phyloP scores from a whole-genome alignment of 257 asterid genomes.

The Nicotiana benthamiana region DNA sequence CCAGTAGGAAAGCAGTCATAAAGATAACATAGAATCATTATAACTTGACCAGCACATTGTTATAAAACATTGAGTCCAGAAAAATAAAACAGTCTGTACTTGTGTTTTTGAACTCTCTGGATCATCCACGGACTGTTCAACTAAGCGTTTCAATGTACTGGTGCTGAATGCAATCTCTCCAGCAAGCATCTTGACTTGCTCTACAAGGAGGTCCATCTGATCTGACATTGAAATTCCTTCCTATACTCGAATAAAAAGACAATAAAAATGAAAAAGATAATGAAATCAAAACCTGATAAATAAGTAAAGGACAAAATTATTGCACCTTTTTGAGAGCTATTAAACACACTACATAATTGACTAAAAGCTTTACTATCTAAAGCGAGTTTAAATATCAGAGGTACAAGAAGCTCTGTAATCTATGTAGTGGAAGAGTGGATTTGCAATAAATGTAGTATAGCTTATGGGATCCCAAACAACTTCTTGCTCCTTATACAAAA shows the following conservation, averaged over 20 bases:
- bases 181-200: slow-evolving; percentile 98
- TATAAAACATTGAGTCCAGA: background rate
- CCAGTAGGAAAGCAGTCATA: background rate
- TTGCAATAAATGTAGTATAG: background rate
- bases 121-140: slow-evolving; percentile 78
- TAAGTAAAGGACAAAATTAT: background rate
- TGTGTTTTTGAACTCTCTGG: slow-evolving; percentile 72
- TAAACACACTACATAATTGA: background rate
- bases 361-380: background rate
- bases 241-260: slow-evolving; percentile 28
- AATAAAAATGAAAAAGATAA: background rate
- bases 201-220: slow-evolving; percentile 86
- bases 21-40: background rate
- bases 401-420: background rate
- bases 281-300: background rate
- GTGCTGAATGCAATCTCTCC: slow-evolving; percentile 97
- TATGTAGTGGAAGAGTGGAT: background rate
- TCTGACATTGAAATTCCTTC: slow-evolving; percentile 74
- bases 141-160: slow-evolving; percentile 83
- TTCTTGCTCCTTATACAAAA: background rate
- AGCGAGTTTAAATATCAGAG: background rate
- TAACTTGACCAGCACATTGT: background rate
- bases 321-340: background rate
- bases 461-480: background rate
- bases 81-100: slow-evolving; percentile 29